Conservation (phyloP, 2,329 filamentous ascomycete genomes). For the Alternaria hordeiaustralica region DNA sequence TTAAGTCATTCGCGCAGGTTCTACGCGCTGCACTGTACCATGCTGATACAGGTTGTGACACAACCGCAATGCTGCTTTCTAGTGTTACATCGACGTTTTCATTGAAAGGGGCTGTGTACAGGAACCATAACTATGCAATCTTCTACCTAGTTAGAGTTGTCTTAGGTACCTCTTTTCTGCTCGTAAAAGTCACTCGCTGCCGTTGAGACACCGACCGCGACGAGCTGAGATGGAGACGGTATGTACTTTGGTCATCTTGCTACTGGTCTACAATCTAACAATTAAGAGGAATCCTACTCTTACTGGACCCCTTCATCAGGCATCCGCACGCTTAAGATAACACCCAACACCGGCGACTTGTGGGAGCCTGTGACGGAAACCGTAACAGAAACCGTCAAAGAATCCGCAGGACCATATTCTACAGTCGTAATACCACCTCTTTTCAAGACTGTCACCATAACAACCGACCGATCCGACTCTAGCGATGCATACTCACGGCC, state of each 20-base stretch:
- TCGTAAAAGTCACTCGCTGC: not conserved
- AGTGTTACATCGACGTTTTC: not conserved
- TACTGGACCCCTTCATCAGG: not conserved
- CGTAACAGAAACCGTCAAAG: too few species aligned
- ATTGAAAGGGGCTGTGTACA: not conserved
- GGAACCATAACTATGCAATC: not conserved
- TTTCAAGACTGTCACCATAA: not conserved
- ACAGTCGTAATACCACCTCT: not conserved
- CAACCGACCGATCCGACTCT: not conserved
- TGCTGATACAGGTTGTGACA: not conserved
- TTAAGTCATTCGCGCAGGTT: not conserved
- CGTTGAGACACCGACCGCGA: not conserved
- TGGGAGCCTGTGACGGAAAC: too few species aligned
- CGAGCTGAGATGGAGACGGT: not conserved
- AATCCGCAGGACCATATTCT: not conserved
- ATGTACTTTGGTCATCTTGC: not conserved
- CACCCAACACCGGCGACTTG: not conserved
- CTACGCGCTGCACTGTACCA: not conserved
- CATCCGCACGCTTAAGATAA: not conserved
- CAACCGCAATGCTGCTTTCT: not conserved
- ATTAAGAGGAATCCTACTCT: too few species aligned
- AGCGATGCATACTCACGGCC: fast-evolving
- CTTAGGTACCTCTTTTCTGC: not conserved
- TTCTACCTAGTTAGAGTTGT: not conserved
- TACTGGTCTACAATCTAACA: not conserved